Evolutionary conservation across 1,284 basidiomycete species (phyloP).

Genomic region (Crepidotus sp.): DNA sequence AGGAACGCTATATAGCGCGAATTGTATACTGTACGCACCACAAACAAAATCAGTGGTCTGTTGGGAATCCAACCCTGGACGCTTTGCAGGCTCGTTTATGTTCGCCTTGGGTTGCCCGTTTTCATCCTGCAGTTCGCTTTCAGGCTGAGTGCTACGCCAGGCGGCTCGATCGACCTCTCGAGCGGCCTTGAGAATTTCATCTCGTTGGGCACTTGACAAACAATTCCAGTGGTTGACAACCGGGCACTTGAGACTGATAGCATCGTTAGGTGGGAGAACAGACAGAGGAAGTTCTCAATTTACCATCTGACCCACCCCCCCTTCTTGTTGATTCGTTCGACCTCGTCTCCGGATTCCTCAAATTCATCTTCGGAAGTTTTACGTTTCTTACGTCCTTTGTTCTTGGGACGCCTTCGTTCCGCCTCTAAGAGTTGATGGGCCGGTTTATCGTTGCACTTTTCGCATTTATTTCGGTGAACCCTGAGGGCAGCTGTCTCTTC

Average conservation of each 20-base stretch:
- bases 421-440: slow-evolving; percentile 43
- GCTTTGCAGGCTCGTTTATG: slow-evolving; percentile 28
- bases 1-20: not conserved
- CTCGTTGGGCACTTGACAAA: slow-evolving; percentile 53
- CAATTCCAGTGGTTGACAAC: slow-evolving; percentile 77
- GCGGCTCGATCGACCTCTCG: slow-evolving; percentile 40
- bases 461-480: slow-evolving; percentile 55
- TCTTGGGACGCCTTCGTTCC: slow-evolving; percentile 30
- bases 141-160: slow-evolving; percentile 27
- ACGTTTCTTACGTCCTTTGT: slow-evolving; percentile 35
- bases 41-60: slow-evolving; percentile 76
- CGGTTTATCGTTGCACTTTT: slow-evolving; percentile 58
- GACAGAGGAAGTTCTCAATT: slow-evolving; percentile 19
- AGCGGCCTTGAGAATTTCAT: slow-evolving; percentile 64
- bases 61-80: slow-evolving; percentile 38
- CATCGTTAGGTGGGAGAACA: slow-evolving; percentile 8
- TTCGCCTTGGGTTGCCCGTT: slow-evolving; percentile 22
- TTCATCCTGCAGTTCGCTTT: slow-evolving; percentile 21
- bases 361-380: slow-evolving; percentile 35
- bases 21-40: slow-evolving; percentile 28
- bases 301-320: slow-evolving; percentile 87
- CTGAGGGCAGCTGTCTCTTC: slow-evolving; percentile 47
- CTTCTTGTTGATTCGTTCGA: slow-evolving; percentile 43
- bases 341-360: slow-evolving; percentile 47
- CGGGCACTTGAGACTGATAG: slow-evolving; percentile 61